A percentile compares a stretch with the other conserved stretches of the same genome.
Evolutionary conservation across 2,329 filamentous ascomycete genomes (phyloP).

Genomic region (Penicillium sp.): DNA sequence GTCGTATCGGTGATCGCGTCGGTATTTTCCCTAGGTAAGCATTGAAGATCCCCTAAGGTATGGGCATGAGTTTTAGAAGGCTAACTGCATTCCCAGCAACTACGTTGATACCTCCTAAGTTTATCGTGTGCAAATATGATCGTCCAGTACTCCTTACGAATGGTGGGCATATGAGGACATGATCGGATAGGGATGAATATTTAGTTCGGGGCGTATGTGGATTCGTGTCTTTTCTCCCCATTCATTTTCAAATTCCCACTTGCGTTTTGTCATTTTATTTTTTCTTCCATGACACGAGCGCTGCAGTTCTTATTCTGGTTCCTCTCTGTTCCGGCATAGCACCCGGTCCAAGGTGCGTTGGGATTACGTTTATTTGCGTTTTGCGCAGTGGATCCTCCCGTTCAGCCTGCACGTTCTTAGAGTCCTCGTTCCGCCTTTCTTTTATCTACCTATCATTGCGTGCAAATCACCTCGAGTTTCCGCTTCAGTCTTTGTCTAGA

Average conservation of each 20-base stretch:
- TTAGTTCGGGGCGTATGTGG: conserved; percentile 19
- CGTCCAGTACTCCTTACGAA: conserved; percentile 5
- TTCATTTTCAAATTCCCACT: conserved; percentile 8
- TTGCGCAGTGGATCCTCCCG: not conserved
- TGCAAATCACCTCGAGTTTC: conserved; percentile 6
- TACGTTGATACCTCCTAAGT: conserved; percentile 37
- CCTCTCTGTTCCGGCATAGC: not conserved
- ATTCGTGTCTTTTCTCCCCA: conserved; percentile 8
- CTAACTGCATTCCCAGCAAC: conserved; percentile 28
- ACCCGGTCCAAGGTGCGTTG: not conserved
- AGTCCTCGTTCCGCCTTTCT: conserved; percentile 5
- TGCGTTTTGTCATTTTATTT: conserved; percentile 9
- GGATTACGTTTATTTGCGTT: not conserved
- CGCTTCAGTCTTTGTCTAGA: not conserved
- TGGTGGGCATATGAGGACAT: conserved; percentile 11
- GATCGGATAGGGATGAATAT: conserved; percentile 18
- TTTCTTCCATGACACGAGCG: conserved; percentile 13
- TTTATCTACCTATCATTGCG: not conserved
- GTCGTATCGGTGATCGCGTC: conserved; percentile 76
- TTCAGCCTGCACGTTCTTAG: conserved; percentile 14
- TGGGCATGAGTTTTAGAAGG: not conserved
- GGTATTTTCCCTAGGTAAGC: conserved; percentile 86
- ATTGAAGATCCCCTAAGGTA: not conserved
- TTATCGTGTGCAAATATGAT: conserved; percentile 7
- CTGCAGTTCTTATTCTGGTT: conserved; percentile 15